These are phyloP conservation scores for Neoboletus magnificus DNA, from an alignment of 768 basidiomycete genomes.

Conservation along the genomic window DNA sequence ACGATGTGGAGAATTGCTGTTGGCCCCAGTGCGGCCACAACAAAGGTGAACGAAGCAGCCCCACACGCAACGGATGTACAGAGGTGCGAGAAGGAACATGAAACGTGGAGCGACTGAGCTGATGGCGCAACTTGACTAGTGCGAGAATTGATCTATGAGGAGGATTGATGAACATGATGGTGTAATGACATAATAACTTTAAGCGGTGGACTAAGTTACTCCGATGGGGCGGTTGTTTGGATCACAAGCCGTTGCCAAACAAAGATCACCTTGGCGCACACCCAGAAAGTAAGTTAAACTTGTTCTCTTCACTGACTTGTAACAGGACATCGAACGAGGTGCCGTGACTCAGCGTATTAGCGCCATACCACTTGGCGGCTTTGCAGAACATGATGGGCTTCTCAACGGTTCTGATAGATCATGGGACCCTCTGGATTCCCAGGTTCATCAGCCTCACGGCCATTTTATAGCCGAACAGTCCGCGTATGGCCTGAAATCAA, in stretches of 20 bases:
- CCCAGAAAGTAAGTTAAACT: not conserved
- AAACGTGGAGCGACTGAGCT: not conserved
- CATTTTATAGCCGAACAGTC: conserved; percentile 18
- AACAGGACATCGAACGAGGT: not conserved
- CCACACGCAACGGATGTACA: not conserved
- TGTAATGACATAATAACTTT: not conserved
- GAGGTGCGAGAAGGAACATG: not conserved
- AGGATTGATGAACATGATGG: conserved; percentile 9
- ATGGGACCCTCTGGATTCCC: conserved; percentile 2
- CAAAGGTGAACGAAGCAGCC: not conserved
- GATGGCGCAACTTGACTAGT: conserved; percentile 2
- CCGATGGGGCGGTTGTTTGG: conserved; percentile 5
- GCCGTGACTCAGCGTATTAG: too few relatives aligned
- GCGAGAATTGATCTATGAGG: not conserved
- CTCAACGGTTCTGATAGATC: not conserved
- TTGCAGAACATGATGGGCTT: not conserved
- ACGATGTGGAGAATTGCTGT: conserved; percentile 21
- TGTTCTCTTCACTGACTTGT: not conserved
- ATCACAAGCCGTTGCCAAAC: conserved; percentile 13
- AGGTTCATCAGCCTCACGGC: conserved; percentile 11
- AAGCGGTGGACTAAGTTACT: not conserved
- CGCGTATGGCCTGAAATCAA: conserved; percentile 19
- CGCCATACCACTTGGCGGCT: not conserved
- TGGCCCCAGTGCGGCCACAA: not conserved
- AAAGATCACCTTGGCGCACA: not conserved